Percentiles rank a stretch among this genome's conserved stretches.
Evolutionary conservation across 345 rosid genomes (phyloP).

Genomic region (Eucalyptus viminalis): DNA sequence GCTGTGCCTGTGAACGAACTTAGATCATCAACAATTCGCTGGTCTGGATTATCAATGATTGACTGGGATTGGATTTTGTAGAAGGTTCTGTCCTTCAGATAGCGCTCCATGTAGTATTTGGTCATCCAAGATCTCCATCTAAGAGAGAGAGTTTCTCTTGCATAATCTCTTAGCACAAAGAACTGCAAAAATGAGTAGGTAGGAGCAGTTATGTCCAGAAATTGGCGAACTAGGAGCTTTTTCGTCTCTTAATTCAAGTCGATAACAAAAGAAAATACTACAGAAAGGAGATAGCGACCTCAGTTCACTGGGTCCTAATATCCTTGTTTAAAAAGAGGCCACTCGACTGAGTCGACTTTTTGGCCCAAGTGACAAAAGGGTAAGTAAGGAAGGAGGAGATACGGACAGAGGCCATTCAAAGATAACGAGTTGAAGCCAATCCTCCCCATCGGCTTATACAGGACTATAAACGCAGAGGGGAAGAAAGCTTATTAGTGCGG

Average conservation of each 20-base stretch:
- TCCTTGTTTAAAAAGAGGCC: neutral
- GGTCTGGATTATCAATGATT: conserved; percentile 89
- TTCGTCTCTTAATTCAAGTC: neutral
- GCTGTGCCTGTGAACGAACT: conserved; percentile 88
- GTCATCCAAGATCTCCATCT: conserved; percentile 99
- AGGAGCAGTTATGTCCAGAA: neutral
- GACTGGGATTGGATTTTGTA: conserved; percentile 95
- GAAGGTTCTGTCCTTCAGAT: conserved; percentile 57
- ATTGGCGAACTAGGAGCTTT: neutral
- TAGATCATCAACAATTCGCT: conserved; percentile 86
- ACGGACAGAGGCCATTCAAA: neutral
- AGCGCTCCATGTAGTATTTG: conserved; percentile 71
- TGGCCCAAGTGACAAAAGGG: neutral
- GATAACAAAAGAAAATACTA: neutral
- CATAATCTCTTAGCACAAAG: conserved; percentile 89
- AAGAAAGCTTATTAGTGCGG: neutral
- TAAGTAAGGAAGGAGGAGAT: neutral
- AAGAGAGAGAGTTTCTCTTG: conserved; percentile 65
- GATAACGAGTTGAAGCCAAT: neutral
- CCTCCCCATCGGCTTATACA: neutral
- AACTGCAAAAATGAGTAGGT: conserved; percentile 29
- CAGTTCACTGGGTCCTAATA: neutral
- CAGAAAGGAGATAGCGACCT: neutral
- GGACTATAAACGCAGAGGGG: neutral
- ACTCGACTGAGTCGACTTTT: neutral